These are phyloP conservation scores for Microcera coccophila DNA, from an alignment of 2,329 filamentous ascomycete species.

Conservation along the genomic window DNA sequence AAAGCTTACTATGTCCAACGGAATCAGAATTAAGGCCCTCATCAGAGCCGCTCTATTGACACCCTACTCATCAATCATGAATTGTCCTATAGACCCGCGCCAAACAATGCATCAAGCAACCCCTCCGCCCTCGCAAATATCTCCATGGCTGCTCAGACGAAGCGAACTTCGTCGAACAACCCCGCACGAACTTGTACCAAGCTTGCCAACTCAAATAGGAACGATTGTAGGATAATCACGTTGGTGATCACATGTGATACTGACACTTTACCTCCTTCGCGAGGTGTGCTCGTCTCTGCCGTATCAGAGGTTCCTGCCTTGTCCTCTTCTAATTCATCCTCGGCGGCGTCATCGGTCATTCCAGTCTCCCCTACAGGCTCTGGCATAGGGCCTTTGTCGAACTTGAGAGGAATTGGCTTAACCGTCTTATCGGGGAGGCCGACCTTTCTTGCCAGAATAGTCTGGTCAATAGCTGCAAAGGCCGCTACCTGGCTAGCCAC, in stretches of 20 bases:
- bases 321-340: slow-evolving; percentile 7
- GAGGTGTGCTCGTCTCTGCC: slow-evolving; percentile 17
- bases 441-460: slow-evolving; percentile 54
- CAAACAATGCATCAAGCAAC: too few relatives aligned
- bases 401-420: slow-evolving; percentile 46
- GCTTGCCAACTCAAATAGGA: slow-evolving; percentile 71
- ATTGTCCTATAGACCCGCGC: too few relatives aligned
- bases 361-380: slow-evolving; percentile 12
- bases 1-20: too few relatives aligned
- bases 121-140: too few relatives aligned
- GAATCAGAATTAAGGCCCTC: too few relatives aligned
- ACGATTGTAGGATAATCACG: slow-evolving; percentile 73
- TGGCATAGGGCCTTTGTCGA: slow-evolving; percentile 33
- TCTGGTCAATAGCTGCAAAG: slow-evolving; percentile 62
- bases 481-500: slow-evolving; percentile 53
- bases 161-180: slow-evolving; percentile 72
- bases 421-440: slow-evolving; percentile 43
- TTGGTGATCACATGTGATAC: slow-evolving; percentile 79
- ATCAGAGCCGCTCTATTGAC: too few relatives aligned
- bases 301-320: slow-evolving; percentile 9
- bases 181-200: slow-evolving; percentile 70
- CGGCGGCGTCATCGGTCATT: background rate
- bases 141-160: slow-evolving; percentile 37
- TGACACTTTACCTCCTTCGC: slow-evolving; percentile 48
- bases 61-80: too few relatives aligned